These are phyloP conservation scores for Buddleja alternifolia DNA, from an alignment of 257 asterid genomes.

Conservation along the genomic window DNA sequence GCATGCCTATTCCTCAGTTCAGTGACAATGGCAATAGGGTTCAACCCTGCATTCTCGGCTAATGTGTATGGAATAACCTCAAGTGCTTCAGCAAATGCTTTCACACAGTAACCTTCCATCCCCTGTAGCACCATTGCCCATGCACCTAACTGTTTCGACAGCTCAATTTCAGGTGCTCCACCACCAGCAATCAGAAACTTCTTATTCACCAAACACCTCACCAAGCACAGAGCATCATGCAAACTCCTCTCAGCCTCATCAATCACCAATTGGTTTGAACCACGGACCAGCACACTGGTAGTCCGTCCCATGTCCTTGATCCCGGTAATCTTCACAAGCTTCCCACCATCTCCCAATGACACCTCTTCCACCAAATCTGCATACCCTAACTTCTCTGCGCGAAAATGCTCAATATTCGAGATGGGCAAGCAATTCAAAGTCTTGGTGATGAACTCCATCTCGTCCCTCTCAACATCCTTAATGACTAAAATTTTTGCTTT, in stretches of 20 bases:
- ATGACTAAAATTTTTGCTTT: conserved; percentile 94
- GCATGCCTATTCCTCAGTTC: conserved; percentile 98
- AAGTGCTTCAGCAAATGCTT: conserved; percentile 91
- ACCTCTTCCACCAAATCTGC: conserved; percentile 95
- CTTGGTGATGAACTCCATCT: conserved; percentile 97
- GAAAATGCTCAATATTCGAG: conserved; percentile 91
- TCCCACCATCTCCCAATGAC: conserved; percentile 95
- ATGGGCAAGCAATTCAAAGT: conserved; percentile 96
- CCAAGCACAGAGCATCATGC: conserved; percentile 97
- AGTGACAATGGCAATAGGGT: conserved; percentile 93
- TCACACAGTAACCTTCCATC: conserved; percentile 96
- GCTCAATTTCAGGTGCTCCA: conserved; percentile 99
- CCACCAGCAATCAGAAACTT: conserved; percentile 98
- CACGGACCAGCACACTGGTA: conserved; percentile 87
- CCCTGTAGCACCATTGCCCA: conserved; percentile 98
- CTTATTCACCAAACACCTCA: conserved; percentile 95
- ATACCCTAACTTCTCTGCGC: conserved; percentile 81
- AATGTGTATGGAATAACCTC: conserved; percentile 97
- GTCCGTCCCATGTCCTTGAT: conserved; percentile 98
- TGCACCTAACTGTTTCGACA: conserved; percentile 91
- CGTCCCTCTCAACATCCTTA: conserved; percentile 97
- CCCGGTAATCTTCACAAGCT: conserved; percentile 88
- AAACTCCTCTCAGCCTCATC: conserved; percentile 99
- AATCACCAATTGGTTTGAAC: conserved; percentile 86
- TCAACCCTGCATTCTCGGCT: conserved; percentile 98